Base-by-base conservation (phyloP, 1,284 basidiomycete species). In the Paramarasmius palmivorus region DNA sequence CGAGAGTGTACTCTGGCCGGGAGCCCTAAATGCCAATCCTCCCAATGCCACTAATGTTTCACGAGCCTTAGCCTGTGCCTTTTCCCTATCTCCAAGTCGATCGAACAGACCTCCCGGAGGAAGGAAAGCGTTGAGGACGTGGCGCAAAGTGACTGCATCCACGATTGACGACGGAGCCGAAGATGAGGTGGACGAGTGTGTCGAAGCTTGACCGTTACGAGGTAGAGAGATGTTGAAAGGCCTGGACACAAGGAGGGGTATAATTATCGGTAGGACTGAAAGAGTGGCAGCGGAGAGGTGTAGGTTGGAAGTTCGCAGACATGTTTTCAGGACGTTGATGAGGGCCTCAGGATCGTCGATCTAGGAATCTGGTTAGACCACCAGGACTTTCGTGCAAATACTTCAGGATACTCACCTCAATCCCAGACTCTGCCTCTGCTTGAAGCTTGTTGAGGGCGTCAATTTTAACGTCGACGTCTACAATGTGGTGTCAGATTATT, bases 31-130 rank as follows among this genome's bases (percentile, higher is more conserved):
- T 4, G 90, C 88, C 53, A 86, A 76, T 37, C 83, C 83, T 54
- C 86, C 88, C 41, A 93, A 74, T 55, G 86, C 74, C 42, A 90
- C 82, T 25, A 95, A 69, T 9, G 82, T 80, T 62, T 91, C 88
- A 38, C 88, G 81, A 25, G 93, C 93, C 59, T 86, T 89, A 35
- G 85, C 77, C 55, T 92, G 79, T 23, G 86, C 75, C 55, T 78
- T 80, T 65, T 93, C 90, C 61, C 86, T 81, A 67, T 95, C 93
- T 25, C 90, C 92, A 14, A 95, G 79, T 52, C 89, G 84, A 62
- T 95, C 93, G 57, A 95, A 76, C 32, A 93, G 74, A 38, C 90
- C 90, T 48, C 88, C 88, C 2, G 84, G 63, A 22, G 88, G 83
- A 39, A 93, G 74, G 63, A 93, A 86, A 14, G 87, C 82, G 50